Evolutionary conservation across 306 rosid genomes (phyloP).

Genomic region (Abrus precatorius): DNA sequence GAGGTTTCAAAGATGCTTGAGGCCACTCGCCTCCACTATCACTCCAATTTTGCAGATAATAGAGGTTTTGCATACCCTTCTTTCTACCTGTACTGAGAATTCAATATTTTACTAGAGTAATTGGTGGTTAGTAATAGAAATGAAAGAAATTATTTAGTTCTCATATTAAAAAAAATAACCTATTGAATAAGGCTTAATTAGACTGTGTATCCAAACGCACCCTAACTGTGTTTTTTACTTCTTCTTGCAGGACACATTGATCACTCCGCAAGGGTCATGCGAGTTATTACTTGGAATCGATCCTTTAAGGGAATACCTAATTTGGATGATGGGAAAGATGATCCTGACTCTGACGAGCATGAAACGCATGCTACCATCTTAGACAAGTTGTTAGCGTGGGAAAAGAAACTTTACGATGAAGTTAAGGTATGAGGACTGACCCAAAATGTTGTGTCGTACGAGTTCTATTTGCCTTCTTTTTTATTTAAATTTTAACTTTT

Average conservation of each 20-base stretch:
- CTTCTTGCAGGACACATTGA: slow-evolving; percentile 80
- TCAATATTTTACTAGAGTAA: too few relatives aligned
- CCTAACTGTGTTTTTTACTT: neutral
- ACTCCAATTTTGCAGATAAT: slow-evolving; percentile 97
- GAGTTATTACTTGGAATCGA: slow-evolving; percentile 93
- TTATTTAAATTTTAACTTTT: slow-evolving; percentile 19
- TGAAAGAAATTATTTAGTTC: too few relatives aligned
- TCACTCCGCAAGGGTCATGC: slow-evolving; percentile 95
- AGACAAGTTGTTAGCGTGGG: slow-evolving; percentile 99
- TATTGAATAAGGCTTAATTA: too few relatives aligned
- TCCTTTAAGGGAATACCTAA: slow-evolving; percentile 73
- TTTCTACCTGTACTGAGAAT: too few relatives aligned
- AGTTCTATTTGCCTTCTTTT: slow-evolving; percentile 16
- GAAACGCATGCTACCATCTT: slow-evolving; percentile 95
- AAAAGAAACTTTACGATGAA: slow-evolving; percentile 95
- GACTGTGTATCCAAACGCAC: too few relatives aligned
- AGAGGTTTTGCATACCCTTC: slow-evolving; percentile 61
- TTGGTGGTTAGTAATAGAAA: too few relatives aligned
- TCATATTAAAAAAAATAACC: too few relatives aligned
- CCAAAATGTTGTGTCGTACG: neutral
- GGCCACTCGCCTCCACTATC: slow-evolving; percentile 91
- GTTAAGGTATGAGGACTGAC: slow-evolving; percentile 70
- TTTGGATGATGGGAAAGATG: slow-evolving; percentile 77
- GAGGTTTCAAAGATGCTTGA: slow-evolving; percentile 97
- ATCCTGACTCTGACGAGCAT: slow-evolving; percentile 72